Evolutionary conservation across 192 early-diverging fungal genomes (phyloP), one percentile per base, ranked within the genome.

Genomic region (Spizellomyces sp.): DNA sequence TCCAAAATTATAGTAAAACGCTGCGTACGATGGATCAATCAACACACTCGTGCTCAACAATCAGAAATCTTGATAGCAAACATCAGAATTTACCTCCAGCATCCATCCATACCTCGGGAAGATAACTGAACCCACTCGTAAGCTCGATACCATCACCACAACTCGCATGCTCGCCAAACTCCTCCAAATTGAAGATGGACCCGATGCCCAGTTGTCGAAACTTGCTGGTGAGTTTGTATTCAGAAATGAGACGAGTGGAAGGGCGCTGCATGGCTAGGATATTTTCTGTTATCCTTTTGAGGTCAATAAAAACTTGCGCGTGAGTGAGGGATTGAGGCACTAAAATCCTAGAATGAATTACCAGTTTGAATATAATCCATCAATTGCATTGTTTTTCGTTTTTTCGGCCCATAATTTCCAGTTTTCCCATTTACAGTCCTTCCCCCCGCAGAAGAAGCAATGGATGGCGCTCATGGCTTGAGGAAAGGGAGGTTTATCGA

Each of bases 241-340:
- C 70, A 2, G 65, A 64, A 10, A 85, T 80, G 7, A 85, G 70
- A 6, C 76, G 74, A 0, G 78, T 73, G n/a, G 78, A 79, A 2
- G 80, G 83, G 8, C 83, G 68, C 52, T 78, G 77, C 71, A 75
- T 85, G 17, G 83, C 83, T 9, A 85, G 66, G 48, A 85, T 85
- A 48, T 67, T 56, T 8, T 15, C 43, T 0, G 83, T 79, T 12
- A 85, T 85, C 82, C 82, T 81, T 19, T 36, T 4, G 60, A 4
- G 5, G 41, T 41, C 19, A 22, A 22, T 4, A 19, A 54, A 56
- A 36, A 36, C 27, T 36, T 36, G 27, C 59, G 27, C 59, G 12
- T 19, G 19, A 54, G 52, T 54, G 52, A 15, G 14, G 19, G 52
- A 54, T n/a, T 0, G 52, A 2, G 0, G 17, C 2, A 62, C 5